Conservation (phyloP, 1,284 basidiomycete genomes). For the Microbotryomycetes sp. region DNA sequence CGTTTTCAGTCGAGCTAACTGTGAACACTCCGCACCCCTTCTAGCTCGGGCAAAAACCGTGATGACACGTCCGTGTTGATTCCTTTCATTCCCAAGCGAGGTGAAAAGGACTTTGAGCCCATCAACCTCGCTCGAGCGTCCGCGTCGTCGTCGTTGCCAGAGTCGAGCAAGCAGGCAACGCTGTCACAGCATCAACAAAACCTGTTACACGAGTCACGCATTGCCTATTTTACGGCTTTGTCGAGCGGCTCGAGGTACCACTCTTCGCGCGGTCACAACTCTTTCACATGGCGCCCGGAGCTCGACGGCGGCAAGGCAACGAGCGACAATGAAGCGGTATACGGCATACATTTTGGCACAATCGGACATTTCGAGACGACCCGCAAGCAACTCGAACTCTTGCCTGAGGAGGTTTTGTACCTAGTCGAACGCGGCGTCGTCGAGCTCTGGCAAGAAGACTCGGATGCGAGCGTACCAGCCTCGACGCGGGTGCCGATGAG, state of each 20-base stretch:
- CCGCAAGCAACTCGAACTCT: conserved; percentile 65
- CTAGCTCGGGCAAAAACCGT: conserved; percentile 25
- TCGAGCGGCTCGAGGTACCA: conserved; percentile 33
- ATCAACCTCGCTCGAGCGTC: conserved; percentile 35
- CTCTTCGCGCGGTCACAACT: conserved; percentile 31
- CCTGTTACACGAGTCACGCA: conserved; percentile 31
- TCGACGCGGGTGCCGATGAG: conserved; percentile 65
- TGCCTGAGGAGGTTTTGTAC: conserved; percentile 92
- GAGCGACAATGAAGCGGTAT: conserved; percentile 40
- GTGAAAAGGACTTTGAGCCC: conserved; percentile 96
- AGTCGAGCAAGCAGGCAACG: conserved; percentile 21
- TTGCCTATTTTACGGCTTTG: conserved; percentile 35
- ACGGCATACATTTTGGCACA: conserved; percentile 68
- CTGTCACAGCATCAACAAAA: conserved; percentile 30
- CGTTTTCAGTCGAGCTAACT: background rate
- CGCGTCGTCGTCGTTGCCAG: conserved; percentile 7
- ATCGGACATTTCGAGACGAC: conserved; percentile 57
- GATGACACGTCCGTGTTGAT: conserved; percentile 31
- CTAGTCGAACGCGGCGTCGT: conserved; percentile 80
- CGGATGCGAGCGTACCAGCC: conserved; percentile 24
- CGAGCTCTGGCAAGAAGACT: conserved; percentile 64
- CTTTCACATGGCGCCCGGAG: conserved; percentile 36
- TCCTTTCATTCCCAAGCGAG: conserved; percentile 74
- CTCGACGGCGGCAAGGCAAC: conserved; percentile 17
- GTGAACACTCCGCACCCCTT: conserved; percentile 13